Percentiles rank a stretch among this genome's conserved stretches.
phyloP scores from a whole-genome alignment of 1,139 yeast genomes.

The Kodamaea derodonti region DNA sequence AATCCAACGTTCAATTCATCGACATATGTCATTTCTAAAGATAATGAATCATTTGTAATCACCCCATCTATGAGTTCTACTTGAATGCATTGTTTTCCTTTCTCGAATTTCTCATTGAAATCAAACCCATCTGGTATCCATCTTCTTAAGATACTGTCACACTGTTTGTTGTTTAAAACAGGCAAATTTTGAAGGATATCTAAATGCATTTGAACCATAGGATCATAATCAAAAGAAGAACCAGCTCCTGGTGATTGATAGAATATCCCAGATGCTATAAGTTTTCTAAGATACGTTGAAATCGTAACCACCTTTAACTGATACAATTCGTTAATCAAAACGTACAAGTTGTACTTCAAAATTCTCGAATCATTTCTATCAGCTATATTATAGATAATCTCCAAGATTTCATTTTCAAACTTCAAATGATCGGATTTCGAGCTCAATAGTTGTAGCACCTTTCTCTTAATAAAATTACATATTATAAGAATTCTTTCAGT shows the following conservation, averaged over 20 bases:
- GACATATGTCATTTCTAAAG: constrained; percentile 15
- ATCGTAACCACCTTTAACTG: constrained; percentile 50
- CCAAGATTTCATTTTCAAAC: constrained; percentile 44
- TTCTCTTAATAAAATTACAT: constrained; percentile 37
- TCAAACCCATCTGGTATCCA: constrained; percentile 31
- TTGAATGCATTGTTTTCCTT: constrained; percentile 25
- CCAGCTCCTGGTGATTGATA: constrained; percentile 35
- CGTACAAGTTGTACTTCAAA: constrained; percentile 37
- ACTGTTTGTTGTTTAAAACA: constrained; percentile 45
- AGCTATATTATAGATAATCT: constrained; percentile 21
- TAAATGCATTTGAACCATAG: constrained; percentile 41
- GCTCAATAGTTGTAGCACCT: constrained; percentile 24
- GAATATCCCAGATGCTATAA: constrained; percentile 81
- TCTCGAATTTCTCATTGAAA: constrained; percentile 30
- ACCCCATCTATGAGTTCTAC: constrained; percentile 23
- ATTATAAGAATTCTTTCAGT: constrained; percentile 33
- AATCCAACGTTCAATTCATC: constrained; percentile 34
- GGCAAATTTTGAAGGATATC: constrained; percentile 54
- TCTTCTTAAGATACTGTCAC: constrained; percentile 45
- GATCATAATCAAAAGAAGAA: constrained; percentile 13
- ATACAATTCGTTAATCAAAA: constrained; percentile 53
- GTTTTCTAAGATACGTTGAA: constrained; percentile 67
- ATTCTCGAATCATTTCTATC: constrained; percentile 17
- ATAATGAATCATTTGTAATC: constrained; percentile 13
- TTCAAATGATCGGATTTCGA: constrained; percentile 23